Base-by-base conservation (phyloP, 768 basidiomycete species). In the Collybia sp. region DNA sequence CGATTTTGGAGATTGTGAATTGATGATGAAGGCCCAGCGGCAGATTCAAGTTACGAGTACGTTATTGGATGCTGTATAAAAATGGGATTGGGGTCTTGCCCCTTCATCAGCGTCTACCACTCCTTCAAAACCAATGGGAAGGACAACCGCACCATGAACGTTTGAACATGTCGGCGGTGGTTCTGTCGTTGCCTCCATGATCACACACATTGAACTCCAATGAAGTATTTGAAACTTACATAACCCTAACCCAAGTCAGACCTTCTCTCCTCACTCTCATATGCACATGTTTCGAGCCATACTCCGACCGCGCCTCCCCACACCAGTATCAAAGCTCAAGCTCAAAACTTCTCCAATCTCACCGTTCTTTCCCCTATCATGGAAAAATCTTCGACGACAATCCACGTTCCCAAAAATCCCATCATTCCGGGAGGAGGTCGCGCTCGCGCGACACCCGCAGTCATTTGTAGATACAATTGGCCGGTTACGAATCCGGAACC, bases 71-170 rank as follows among this genome's bases (percentile, higher is more conserved):
- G 19, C 13, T 36, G 32, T 5, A 42, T 13, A 48, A 15, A 42
- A 6, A 39, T 47, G 43, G 31, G 17, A 46, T 40, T 30, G 40
- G 38, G 12, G 33, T 6, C 25, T 20, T 49, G 83, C 86, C 73
- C 90, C 88, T 63, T 91, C 87, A 36, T 89, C 87, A 15, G 80
- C 77, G 53, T 90, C 85, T 2, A 58, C 58, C 18, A 90, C 72
- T 3, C 47, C 59, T 44, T 72, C 74, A 12, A 67, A 71, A 19
- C 60, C 63, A 8, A 47, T 30, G 6, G 72, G 61, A 34, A 80
- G 59, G n/a, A 58, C 57, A 44, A 80, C 50, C 3, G 61, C 52
- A 3, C 63, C 59, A 44, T 46, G 48, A 15, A 39, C 25, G 8
- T 25, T n/a, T n/a, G n/a, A n/a, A n/a, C n/a, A n/a, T n/a, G n/a